phyloP scores from a whole-genome alignment of 1,284 basidiomycete species.

The Puccinia hordei region DNA sequence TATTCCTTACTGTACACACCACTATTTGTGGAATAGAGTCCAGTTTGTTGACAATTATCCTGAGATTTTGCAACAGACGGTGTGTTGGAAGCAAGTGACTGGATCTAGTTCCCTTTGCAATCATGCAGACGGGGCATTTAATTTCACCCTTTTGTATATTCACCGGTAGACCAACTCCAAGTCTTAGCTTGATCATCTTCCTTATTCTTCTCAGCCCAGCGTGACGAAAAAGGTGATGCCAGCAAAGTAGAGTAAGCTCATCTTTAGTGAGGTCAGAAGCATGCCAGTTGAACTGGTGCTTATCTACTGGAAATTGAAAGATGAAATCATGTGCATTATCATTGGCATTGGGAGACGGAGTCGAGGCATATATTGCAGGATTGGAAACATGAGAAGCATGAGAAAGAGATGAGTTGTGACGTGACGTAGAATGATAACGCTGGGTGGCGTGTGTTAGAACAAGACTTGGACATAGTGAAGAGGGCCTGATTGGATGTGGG shows the following conservation, averaged over 20 bases:
- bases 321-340: not conserved
- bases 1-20: too few relatives aligned
- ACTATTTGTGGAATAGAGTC: too few relatives aligned
- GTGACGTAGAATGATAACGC: too few relatives aligned
- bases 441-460: not conserved
- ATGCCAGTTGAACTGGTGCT: not conserved
- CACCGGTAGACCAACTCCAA: not conserved
- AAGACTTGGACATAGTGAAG: not conserved
- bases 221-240: not conserved
- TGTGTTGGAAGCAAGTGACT: not conserved
- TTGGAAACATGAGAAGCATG: not conserved
- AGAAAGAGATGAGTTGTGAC: too few relatives aligned
- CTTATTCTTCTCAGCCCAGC: not conserved
- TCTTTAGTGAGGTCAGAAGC: not conserved
- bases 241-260: not conserved
- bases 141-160: not conserved
- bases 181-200: slow-evolving; percentile 3
- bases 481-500: not conserved
- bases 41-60: too few relatives aligned
- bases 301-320: not conserved
- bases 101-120: not conserved
- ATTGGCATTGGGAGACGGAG: too few relatives aligned
- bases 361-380: not conserved
- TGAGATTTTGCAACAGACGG: too few relatives aligned
- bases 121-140: not conserved